Base-by-base conservation (phyloP, 2,329 filamentous ascomycete species). In the Epichloe sp. region DNA sequence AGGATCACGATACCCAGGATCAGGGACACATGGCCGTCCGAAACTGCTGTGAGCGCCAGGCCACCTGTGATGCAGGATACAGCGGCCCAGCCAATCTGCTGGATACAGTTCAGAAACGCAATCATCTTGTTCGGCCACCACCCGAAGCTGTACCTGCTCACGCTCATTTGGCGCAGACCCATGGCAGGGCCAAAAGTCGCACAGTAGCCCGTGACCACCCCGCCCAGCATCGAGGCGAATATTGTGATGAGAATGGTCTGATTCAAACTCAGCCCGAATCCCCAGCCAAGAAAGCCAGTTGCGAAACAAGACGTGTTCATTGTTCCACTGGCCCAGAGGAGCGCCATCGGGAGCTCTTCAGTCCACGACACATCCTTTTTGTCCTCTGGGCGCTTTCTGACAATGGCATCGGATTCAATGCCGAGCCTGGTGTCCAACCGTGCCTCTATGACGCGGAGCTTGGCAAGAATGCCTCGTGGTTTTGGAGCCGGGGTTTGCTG, bases 1-100 rank as follows among this genome's bases (percentile, higher is more conserved):
- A 76, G 69, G 41, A 80, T 70, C 52, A 77, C 67, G 49, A 80
- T 77, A 14, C 76, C 75, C n/a, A 76, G 68, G 14, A 71, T 67
- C 1, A 73, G 66, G 45, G 68, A 72, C 38, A 79, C 60, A n/a
- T 57, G 60, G 23, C 70, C 69, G 42, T 68, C 61, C 2, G 68
- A 68, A 43, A 74, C 69, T n/a, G 73, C 72, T 2, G 69, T 67
- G 23, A 76, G 63, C 1, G 70, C 70, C 44, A 72, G 63, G 0
- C 76, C 76, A 21, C 74, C 75, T 3, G 76, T 73, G 53, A 79
- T 74, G 53, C 69, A 71, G 26, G 70, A 71, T 11, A 79, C 58
- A 69, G 41, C 77, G 65, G 69, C 71, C 65, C 76, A 79, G 11
- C 75, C 76, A 26, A 74, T 78, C 53, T 60, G 59, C 52, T 60